Evolutionary conservation across 768 basidiomycete genomes (phyloP).

Genomic region (Lentinula sp.): DNA sequence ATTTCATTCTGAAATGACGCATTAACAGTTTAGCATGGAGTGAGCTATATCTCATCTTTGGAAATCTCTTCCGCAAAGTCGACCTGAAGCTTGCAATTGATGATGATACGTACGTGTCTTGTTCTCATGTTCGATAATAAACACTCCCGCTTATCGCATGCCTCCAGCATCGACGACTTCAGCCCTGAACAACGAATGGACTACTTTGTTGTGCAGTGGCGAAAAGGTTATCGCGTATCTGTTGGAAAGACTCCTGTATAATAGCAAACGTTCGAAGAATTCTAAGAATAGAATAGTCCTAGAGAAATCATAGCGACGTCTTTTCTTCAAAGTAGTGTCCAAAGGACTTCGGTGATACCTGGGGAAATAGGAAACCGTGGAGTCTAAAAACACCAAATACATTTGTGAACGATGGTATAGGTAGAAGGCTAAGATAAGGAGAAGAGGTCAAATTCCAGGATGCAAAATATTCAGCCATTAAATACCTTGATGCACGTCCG

Average conservation of each 20-base stretch:
- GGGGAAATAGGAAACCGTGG: too few species aligned
- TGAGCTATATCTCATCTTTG: conserved; percentile 8
- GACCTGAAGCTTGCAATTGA: conserved; percentile 5
- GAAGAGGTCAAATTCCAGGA: too few species aligned
- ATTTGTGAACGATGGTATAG: too few species aligned
- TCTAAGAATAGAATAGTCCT: too few species aligned
- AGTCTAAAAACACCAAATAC: too few species aligned
- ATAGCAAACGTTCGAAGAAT: too few species aligned
- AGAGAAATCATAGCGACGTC: too few species aligned
- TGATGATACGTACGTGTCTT: conserved; percentile 13
- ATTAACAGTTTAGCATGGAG: conserved; percentile 7
- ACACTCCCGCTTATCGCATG: background rate
- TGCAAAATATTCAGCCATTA: too few species aligned
- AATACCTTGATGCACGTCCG: too few species aligned
- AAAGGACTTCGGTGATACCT: too few species aligned
- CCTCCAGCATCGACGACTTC: background rate
- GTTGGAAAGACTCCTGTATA: background rate
- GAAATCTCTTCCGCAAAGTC: conserved; percentile 4
- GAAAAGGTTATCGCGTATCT: background rate
- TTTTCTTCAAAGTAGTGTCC: too few species aligned
- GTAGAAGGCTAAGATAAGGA: too few species aligned
- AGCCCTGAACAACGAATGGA: background rate
- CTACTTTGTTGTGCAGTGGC: background rate
- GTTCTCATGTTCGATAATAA: background rate
- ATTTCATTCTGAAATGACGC: background rate